phyloP scores from a whole-genome alignment of 805 yeast genomes.

The Nakazawaea wickerhamii region DNA sequence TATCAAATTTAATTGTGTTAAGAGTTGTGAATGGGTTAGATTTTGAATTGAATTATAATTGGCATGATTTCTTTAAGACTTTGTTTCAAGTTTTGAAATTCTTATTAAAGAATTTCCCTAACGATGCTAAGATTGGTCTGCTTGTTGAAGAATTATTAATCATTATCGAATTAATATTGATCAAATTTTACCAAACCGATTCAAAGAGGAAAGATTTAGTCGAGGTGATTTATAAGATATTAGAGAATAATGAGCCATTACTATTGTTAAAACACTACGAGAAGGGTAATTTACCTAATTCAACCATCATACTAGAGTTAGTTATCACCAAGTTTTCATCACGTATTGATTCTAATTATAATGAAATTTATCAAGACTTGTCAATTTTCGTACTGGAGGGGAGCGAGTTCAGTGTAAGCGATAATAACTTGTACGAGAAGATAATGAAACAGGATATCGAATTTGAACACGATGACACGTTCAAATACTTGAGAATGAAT shows the following conservation, averaged over 20 bases:
- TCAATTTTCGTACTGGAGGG: neutral
- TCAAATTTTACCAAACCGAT: neutral
- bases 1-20: constrained; percentile 25
- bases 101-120: constrained; percentile 7
- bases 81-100: constrained; percentile 25
- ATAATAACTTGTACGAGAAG: constrained; percentile 1
- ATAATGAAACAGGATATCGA: constrained; percentile 4
- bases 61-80: constrained; percentile 30
- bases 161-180: constrained; percentile 19
- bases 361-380: constrained; percentile 9
- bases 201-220: neutral
- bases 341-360: constrained; percentile 3
- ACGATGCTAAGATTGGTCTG: constrained; percentile 14
- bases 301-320: constrained; percentile 1
- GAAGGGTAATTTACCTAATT: constrained; percentile 6
- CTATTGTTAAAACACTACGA: constrained; percentile 1
- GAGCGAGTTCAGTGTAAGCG: neutral
- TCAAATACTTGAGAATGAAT: constrained; percentile 6
- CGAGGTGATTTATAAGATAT: constrained; percentile 10
- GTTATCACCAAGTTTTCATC: neutral
- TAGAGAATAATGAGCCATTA: constrained; percentile 4
- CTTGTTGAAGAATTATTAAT: constrained; percentile 24
- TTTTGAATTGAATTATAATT: constrained; percentile 20
- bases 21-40: constrained; percentile 17
- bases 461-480: constrained; percentile 5